Evolutionary conservation across 225 moss, liverwort and hornwort species (phyloP).

Genomic region (Climacium dendroides): DNA sequence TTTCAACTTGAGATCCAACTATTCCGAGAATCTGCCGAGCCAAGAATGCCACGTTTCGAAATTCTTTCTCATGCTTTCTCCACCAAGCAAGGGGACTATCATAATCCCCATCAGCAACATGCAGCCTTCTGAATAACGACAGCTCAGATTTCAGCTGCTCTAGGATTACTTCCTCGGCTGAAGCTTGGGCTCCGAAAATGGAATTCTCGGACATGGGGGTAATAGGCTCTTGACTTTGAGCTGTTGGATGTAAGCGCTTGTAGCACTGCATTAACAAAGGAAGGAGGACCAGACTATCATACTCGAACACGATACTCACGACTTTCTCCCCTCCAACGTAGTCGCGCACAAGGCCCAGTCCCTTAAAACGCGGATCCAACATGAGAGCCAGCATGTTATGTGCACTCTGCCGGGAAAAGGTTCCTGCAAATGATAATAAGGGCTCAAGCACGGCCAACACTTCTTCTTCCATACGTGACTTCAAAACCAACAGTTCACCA

Average conservation of each 20-base stretch:
- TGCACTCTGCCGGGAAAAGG: conserved; percentile 13
- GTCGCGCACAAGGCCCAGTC: conserved; percentile 29
- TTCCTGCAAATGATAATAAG: conserved; percentile 18
- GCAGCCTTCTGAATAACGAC: conserved; percentile 33
- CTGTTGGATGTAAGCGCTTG: conserved; percentile 29
- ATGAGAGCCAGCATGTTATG: conserved; percentile 51
- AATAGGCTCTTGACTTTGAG: conserved; percentile 26
- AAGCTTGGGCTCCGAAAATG: conserved; percentile 43
- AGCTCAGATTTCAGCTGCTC: conserved; percentile 37
- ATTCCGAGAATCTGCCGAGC: conserved; percentile 41
- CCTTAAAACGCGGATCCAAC: conserved; percentile 46
- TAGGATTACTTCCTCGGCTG: conserved; percentile 37
- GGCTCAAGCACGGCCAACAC: conserved; percentile 24
- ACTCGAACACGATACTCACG: conserved; percentile 26
- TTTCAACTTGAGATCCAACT: conserved; percentile 37
- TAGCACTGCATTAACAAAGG: conserved; percentile 44
- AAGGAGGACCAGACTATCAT: conserved; percentile 23
- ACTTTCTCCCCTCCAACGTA: conserved; percentile 37
- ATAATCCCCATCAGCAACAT: conserved; percentile 29
- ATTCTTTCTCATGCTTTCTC: conserved; percentile 42
- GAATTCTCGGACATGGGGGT: conserved; percentile 31
- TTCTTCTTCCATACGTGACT: conserved; percentile 34
- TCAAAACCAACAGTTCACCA: conserved; percentile 14
- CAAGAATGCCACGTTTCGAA: conserved; percentile 30
- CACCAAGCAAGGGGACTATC: conserved; percentile 33